Evolutionary conservation across 495 filamentous ascomycete species (phyloP).

Genomic region (Xylaria curta): DNA sequence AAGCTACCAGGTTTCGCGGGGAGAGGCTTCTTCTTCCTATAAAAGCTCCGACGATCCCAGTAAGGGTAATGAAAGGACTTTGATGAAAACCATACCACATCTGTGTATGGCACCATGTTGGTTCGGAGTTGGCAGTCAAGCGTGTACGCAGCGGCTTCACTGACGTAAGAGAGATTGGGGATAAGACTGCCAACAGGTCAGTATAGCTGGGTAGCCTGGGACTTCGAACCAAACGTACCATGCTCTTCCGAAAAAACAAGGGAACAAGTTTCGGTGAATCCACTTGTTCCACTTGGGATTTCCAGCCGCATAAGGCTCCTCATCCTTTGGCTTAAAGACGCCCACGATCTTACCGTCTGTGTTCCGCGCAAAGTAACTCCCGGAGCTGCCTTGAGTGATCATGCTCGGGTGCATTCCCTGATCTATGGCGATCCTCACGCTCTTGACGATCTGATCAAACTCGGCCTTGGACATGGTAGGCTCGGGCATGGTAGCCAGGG

Average conservation of each 20-base stretch:
- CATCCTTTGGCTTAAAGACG: slow-evolving; percentile 99
- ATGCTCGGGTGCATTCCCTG: slow-evolving; percentile 91
- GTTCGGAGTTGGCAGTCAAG: slow-evolving; percentile 90
- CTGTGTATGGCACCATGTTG: slow-evolving; percentile 93
- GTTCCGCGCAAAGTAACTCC: slow-evolving; percentile 96
- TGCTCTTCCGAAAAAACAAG: slow-evolving; percentile 93
- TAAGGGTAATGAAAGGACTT: slow-evolving; percentile 98
- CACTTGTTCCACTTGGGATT: slow-evolving; percentile 97
- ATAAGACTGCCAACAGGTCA: slow-evolving; percentile 66
- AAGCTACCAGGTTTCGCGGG: slow-evolving; percentile 95
- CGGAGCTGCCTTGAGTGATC: slow-evolving; percentile 96
- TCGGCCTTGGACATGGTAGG: slow-evolving; percentile 73
- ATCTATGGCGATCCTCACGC: slow-evolving; percentile 86
- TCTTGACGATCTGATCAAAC: slow-evolving; percentile 90
- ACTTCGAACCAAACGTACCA: slow-evolving; percentile 57
- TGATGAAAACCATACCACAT: slow-evolving; percentile 90
- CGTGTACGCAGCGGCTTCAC: slow-evolving; percentile 95
- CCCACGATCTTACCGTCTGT: slow-evolving; percentile 91
- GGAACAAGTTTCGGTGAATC: slow-evolving; percentile 93
- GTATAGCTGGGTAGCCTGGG: neutral
- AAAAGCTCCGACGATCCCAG: slow-evolving; percentile 90
- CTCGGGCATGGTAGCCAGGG: slow-evolving; percentile 60
- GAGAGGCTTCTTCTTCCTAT: slow-evolving; percentile 84
- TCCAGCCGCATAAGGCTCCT: slow-evolving; percentile 92
- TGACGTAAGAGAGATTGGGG: slow-evolving; percentile 98